phyloP scores from a whole-genome alignment of 2,329 filamentous ascomycete species.

The Hymenoscyphus albidus region DNA sequence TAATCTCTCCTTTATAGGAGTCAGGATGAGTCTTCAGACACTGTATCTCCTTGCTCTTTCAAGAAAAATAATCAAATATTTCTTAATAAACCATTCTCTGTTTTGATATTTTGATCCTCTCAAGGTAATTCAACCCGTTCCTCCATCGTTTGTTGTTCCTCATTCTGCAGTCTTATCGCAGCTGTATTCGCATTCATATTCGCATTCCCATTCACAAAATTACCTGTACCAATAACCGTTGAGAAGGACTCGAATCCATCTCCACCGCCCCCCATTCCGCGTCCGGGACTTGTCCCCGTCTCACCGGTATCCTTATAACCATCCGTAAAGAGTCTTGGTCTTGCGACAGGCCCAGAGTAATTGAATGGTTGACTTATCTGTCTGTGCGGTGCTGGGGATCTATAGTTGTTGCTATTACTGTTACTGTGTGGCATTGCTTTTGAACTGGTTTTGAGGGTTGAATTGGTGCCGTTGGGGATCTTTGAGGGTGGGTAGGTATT shows the following conservation, averaged over 20 bases:
- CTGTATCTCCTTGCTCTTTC: background rate
- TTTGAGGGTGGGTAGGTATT: background rate
- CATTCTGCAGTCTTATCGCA: slow-evolving; percentile 26
- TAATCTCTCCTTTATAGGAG: background rate
- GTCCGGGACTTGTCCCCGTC: slow-evolving; percentile 27
- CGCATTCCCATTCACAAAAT: slow-evolving; percentile 19
- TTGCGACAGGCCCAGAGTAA: slow-evolving; percentile 38
- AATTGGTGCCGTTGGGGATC: slow-evolving; percentile 4
- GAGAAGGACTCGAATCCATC: slow-evolving; percentile 41
- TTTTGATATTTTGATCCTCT: background rate
- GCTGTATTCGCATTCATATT: slow-evolving; percentile 11
- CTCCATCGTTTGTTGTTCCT: slow-evolving; percentile 6
- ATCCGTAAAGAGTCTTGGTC: slow-evolving; percentile 41
- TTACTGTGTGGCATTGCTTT: background rate
- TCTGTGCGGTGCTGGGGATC: background rate
- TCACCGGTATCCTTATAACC: too few relatives aligned
- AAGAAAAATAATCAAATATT: background rate
- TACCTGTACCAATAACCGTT: background rate
- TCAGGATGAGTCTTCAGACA: too few relatives aligned
- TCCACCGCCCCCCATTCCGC: slow-evolving; percentile 45
- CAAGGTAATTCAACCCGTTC: background rate
- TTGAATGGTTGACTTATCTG: slow-evolving; percentile 16
- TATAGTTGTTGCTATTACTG: background rate
- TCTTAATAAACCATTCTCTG: background rate
- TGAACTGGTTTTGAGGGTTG: slow-evolving; percentile 10